Base-by-base conservation (phyloP, 208 protist species). In the Plasmodiophora brassicae region DNA sequence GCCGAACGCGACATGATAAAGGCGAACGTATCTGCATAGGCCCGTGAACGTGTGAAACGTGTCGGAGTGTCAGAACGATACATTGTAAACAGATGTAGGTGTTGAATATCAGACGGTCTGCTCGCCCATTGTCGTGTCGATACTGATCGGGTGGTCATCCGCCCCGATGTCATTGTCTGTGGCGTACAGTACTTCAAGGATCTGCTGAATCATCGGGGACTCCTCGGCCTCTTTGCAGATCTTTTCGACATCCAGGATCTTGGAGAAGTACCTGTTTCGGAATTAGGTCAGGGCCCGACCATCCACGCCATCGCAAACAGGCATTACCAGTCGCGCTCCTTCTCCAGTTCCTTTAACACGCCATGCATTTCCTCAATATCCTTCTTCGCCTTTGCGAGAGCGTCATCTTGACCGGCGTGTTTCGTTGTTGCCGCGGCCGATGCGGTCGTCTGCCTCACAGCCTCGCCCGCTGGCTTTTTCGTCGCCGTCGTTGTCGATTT, bases 321-420 rank as follows among this genome's bases (percentile, higher is more conserved):
- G n/a, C n/a, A n/a, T n/a, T n/a, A n/a, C 65, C 65, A 78, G n/a
- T 78, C 65, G 5, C 65, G 65, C n/a, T 78, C 65, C 65, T 78
- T 78, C n/a, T 78, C 65, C 32, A 78, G 65, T 38, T 78, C 65
- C n/a, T 78, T 78, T 8, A 78, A 38, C 20, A 78, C 65, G 65
- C 20, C 41, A 5, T n/a, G 10, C n/a, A 78, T n/a, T 38, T 78
- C 65, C 14, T n/a, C 5, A 32, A 78, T 32, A 14, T 78, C 65
- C 41, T 32, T 78, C n/a, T 32, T 5, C 14, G 65, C 65, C 41
- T 78, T 78, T 14, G 32, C 65, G 32, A 78, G n/a, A 32, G 65
- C 65, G 32, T 5, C 65, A 38, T 78, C n/a, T 38, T 57, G 20
- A 57, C 50, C 20, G 20, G 50, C 50, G 14, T 14, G 50, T 25